phyloP scores from a whole-genome alignment of 2,329 filamentous ascomycete species.

The Monilinia fructicola region DNA sequence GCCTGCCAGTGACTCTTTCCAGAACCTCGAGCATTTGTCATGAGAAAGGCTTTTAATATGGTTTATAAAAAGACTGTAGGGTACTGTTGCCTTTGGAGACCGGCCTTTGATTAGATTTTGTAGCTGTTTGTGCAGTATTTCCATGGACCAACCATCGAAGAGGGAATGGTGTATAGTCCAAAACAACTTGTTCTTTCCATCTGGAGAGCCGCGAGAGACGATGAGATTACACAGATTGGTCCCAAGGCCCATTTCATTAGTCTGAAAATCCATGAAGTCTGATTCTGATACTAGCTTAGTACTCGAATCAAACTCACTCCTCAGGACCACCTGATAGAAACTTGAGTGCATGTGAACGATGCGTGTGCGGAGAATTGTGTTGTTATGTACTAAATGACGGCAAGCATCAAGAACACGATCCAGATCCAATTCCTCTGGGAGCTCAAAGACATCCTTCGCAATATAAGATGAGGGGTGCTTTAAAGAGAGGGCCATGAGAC shows the following conservation, averaged over 20 bases:
- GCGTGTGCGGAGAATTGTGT: conserved; percentile 40
- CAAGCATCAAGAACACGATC: conserved; percentile 34
- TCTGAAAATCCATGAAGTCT: conserved; percentile 28
- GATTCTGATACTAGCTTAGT: not conserved
- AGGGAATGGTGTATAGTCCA: conserved; percentile 55
- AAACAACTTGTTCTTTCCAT: conserved; percentile 42
- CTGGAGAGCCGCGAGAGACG: conserved; percentile 20
- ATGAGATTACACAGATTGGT: conserved; percentile 21
- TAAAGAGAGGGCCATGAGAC: conserved; percentile 41
- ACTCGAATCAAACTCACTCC: not conserved
- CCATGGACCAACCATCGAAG: conserved; percentile 55
- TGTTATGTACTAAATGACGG: conserved; percentile 31
- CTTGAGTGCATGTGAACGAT: conserved; percentile 29
- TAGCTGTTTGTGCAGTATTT: conserved; percentile 29
- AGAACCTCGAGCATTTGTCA: conserved; percentile 46
- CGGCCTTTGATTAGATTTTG: conserved; percentile 34
- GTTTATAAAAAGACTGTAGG: conserved; percentile 47
- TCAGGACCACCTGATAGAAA: conserved; percentile 25
- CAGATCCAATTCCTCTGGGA: conserved; percentile 28
- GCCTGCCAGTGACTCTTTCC: conserved; percentile 47
- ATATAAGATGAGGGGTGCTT: conserved; percentile 41
- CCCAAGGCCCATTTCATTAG: not conserved
- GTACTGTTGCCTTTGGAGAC: conserved; percentile 38
- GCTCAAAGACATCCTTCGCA: conserved; percentile 31
- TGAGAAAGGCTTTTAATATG: conserved; percentile 47